Base-by-base conservation (phyloP, 2,329 filamentous ascomycete species). In the Talaromyces sp. region DNA sequence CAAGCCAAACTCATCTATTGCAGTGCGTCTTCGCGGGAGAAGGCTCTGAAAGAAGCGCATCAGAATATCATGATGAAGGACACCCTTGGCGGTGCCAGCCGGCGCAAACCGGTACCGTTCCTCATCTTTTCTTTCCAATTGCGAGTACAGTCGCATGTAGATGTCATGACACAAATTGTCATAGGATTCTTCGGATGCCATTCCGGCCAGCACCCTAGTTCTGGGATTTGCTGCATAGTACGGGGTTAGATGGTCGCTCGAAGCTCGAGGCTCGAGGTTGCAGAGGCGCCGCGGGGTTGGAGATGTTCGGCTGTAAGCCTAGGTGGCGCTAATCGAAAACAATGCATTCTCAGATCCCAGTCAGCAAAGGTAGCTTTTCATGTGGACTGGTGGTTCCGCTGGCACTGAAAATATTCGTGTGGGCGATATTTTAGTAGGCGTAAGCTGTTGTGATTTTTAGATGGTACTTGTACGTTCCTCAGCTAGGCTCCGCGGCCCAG, bases 31-130 rank as follows among this genome's bases (percentile, higher is more conserved):
- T n/a, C 40, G 40, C 3, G 50, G 2, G 27, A 55, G 56, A 2
- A 62, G 27, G 27, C 56, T 40, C 28, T 33, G 36, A 42, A 62
- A 62, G 27, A 62, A 34, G n/a, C 61, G 56, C 18, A 18, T 52
- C 42, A 62, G 55, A 12, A 59, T 16, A 27, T 62, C 61, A 27
- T 34, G 50, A 16, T 65, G 57, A 6, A 68, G 65, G 31, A 68
- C 64, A 18, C 61, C 59, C 16, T 63, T 59, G 14, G 64, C 65
- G 3, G 65, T 65, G 9, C 64, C 66, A 18, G 66, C 67, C 1
- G 63, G 65, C 23, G 64, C 67, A 30, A 68, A 68, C 10, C 55
- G 60, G 33, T 64, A 57, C 4, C 63, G 50, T 28, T 62, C 50
- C 5, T 62, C 56, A 27, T 62, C 52, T 6, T 56, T 59, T 30